Evolutionary conservation across 805 yeast species (phyloP).

Genomic region (Debaryomyces maramus): DNA sequence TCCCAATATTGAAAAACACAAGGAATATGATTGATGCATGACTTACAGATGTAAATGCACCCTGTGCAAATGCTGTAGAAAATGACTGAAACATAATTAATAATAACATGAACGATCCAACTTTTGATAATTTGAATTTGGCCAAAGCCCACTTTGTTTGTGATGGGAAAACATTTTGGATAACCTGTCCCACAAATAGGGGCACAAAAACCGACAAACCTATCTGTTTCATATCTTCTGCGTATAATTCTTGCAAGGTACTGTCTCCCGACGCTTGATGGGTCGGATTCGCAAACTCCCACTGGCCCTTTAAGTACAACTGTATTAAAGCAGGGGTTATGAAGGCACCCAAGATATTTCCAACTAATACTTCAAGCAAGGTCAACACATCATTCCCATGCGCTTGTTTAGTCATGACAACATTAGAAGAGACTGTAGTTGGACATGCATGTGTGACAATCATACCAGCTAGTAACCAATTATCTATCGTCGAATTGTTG

Average conservation of each 20-base stretch:
- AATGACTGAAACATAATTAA: conserved; percentile 78
- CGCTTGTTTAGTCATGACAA: conserved; percentile 86
- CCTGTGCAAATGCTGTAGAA: conserved; percentile 82
- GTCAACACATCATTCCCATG: conserved; percentile 80
- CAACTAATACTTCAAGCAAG: conserved; percentile 80
- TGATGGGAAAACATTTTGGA: conserved; percentile 68
- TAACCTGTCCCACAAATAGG: conserved; percentile 80
- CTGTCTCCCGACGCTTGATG: conserved; percentile 48
- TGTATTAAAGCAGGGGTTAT: conserved; percentile 84
- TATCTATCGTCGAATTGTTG: conserved; percentile 56
- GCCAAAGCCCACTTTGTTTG: conserved; percentile 61
- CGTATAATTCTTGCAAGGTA: conserved; percentile 58
- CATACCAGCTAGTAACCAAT: conserved; percentile 79
- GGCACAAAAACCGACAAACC: conserved; percentile 86
- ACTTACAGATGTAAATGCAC: conserved; percentile 72
- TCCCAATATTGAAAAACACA: conserved; percentile 79
- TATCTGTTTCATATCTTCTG: conserved; percentile 80
- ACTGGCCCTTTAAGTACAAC: conserved; percentile 57
- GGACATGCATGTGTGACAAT: conserved; percentile 86
- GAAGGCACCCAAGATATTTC: conserved; percentile 83
- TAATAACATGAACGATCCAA: conserved; percentile 77
- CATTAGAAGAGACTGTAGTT: conserved; percentile 89
- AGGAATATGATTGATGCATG: conserved; percentile 70
- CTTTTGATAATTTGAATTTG: conserved; percentile 62
- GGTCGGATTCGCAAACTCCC: conserved; percentile 78